These are phyloP conservation scores for Lunularia cruciata DNA, from an alignment of 225 moss, liverwort and hornwort genomes.

Conservation along the genomic window DNA sequence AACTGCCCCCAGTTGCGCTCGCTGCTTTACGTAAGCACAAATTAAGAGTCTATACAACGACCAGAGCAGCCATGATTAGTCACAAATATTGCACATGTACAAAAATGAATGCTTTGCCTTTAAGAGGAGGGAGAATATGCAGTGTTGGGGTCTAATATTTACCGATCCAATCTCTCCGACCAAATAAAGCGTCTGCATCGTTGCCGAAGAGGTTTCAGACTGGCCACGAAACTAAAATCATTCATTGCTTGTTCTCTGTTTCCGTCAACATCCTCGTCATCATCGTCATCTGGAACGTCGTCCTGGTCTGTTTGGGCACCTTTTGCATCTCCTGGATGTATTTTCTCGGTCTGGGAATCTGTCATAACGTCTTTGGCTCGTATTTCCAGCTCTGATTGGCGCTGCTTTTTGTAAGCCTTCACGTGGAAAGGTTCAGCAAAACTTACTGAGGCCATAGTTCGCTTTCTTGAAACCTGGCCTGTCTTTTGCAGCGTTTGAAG, in stretches of 20 bases:
- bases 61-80: not conserved
- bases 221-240: constrained; percentile 66
- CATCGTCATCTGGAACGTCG: constrained; percentile 57
- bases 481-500: constrained; percentile 64
- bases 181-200: constrained; percentile 70
- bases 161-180: constrained; percentile 84
- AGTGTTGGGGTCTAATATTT: constrained; percentile 4
- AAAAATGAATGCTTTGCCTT: too few relatives aligned
- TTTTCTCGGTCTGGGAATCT: constrained; percentile 12
- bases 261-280: constrained; percentile 58
- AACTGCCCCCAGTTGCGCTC: constrained; percentile 75
- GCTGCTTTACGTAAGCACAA: constrained; percentile 77
- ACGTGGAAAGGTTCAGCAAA: constrained; percentile 75
- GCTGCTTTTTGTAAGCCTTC: constrained; percentile 84
- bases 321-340: constrained; percentile 19
- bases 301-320: constrained; percentile 39
- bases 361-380: constrained; percentile 10
- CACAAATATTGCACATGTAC: not conserved
- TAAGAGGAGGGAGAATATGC: too few relatives aligned
- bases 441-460: constrained; percentile 46
- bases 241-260: constrained; percentile 58
- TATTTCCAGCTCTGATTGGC: constrained; percentile 46
- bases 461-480: constrained; percentile 50
- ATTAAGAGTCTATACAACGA: constrained; percentile 60
- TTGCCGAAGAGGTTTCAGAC: constrained; percentile 66